phyloP scores from a whole-genome alignment of 129 eudicot genomes.

The Chrysanthemum lavandulifolium region DNA sequence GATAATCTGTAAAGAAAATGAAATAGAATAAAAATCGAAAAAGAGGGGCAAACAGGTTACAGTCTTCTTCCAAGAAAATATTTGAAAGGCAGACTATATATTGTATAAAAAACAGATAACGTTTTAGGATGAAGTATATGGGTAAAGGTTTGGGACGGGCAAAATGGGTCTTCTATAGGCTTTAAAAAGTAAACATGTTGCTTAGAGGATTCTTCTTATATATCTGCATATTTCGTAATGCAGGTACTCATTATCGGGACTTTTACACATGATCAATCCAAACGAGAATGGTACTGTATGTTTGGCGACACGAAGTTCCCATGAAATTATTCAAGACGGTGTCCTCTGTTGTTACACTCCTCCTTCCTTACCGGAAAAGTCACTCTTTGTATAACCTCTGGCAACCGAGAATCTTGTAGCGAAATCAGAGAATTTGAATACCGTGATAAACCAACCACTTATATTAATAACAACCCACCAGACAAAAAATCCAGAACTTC shows the following conservation, averaged over 20 bases:
- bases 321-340: constrained; percentile 77
- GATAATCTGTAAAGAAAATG: neutral
- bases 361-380: constrained; percentile 67
- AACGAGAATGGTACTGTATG: constrained; percentile 73
- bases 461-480: constrained; percentile 26
- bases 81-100: no score
- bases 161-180: no score
- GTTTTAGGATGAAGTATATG: no score
- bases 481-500: constrained; percentile 42
- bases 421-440: constrained; percentile 90
- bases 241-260: constrained; percentile 85
- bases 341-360: constrained; percentile 86
- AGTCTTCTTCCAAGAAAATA: no score
- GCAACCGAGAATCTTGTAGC: constrained; percentile 84
- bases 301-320: constrained; percentile 93
- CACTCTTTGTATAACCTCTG: constrained; percentile 69
- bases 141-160: no score
- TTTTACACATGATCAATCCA: constrained; percentile 61
- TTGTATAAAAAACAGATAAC: no score
- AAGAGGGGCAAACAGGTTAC: neutral
- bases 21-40: neutral
- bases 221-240: constrained; percentile 25
- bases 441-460: constrained; percentile 43
- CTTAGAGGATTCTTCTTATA: neutral
- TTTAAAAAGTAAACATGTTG: neutral